A percentile compares a stretch with the other conserved stretches of the same genome.
phyloP scores from a whole-genome alignment of 768 basidiomycete genomes.

The Glaciozyma antarctica region DNA sequence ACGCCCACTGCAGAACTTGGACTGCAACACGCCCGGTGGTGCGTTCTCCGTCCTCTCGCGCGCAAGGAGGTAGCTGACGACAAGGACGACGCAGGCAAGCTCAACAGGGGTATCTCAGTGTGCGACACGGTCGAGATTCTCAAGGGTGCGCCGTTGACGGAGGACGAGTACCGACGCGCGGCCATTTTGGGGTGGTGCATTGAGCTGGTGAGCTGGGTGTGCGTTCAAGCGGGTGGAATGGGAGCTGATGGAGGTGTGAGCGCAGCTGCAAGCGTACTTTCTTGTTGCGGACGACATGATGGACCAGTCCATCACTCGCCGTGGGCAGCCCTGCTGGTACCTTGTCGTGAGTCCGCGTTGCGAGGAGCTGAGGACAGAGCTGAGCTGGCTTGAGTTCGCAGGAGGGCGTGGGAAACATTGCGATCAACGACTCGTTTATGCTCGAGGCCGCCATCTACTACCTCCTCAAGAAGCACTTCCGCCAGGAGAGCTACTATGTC shows the following conservation, averaged over 20 bases:
- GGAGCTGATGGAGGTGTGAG: not conserved
- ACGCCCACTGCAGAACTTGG: conserved; percentile 53
- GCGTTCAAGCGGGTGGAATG: too few species aligned
- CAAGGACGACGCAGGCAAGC: conserved; percentile 54
- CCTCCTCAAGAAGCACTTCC: conserved; percentile 79
- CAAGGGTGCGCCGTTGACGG: conserved; percentile 56
- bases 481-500: conserved; percentile 67
- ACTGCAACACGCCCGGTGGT: conserved; percentile 85
- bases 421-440: conserved; percentile 95
- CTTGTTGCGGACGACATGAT: conserved; percentile 96
- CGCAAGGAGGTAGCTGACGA: conserved; percentile 40
- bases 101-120: conserved; percentile 93
- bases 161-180: conserved; percentile 78
- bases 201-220: conserved; percentile 62
- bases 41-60: not conserved
- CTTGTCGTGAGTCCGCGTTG: conserved; percentile 42
- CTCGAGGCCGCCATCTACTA: conserved; percentile 87
- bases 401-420: conserved; percentile 61
- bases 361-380: not conserved
- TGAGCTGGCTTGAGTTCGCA: not conserved
- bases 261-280: conserved; percentile 91
- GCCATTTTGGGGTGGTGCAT: conserved; percentile 91
- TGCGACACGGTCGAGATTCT: conserved; percentile 87
- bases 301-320: conserved; percentile 86
- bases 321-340: conserved; percentile 95